Conservation (phyloP, 2,329 filamentous ascomycete species). For the Paramyrothecium roridum region DNA sequence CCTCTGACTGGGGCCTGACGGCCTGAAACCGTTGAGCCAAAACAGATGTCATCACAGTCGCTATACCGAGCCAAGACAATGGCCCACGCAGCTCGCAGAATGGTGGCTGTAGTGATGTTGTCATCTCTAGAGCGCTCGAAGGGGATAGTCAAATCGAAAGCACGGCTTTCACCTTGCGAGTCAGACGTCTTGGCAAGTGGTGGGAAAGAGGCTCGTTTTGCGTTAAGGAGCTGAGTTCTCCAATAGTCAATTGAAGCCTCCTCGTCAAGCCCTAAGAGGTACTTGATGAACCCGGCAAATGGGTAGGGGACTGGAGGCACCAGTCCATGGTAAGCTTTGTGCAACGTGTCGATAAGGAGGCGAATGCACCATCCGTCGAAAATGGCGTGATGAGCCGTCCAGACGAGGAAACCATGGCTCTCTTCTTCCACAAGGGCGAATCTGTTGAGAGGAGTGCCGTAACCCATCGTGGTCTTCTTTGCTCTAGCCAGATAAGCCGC, state of each 20-base stretch:
- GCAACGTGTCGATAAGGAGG: slow-evolving; percentile 17
- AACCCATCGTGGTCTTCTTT: not conserved
- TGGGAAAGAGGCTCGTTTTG: not conserved
- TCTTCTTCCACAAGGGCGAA: not conserved
- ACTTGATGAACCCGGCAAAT: slow-evolving; percentile 39
- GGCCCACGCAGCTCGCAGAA: slow-evolving; percentile 11
- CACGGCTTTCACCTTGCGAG: not conserved
- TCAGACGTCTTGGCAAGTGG: not conserved
- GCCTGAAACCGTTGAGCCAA: slow-evolving; percentile 23
- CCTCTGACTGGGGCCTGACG: slow-evolving; percentile 19
- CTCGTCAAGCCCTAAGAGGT: slow-evolving; percentile 29
- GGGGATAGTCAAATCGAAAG: not conserved
- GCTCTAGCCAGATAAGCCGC: not conserved
- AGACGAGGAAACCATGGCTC: slow-evolving; percentile 6
- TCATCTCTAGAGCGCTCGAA: not conserved
- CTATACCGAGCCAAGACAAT: not conserved
- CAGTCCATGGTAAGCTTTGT: slow-evolving; percentile 4
- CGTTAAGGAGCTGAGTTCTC: slow-evolving; percentile 30
- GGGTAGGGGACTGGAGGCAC: slow-evolving; percentile 5
- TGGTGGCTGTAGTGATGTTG: slow-evolving; percentile 11
- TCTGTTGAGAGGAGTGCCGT: not conserved
- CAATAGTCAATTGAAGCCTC: slow-evolving; percentile 27
- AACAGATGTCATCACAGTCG: slow-evolving; percentile 10
- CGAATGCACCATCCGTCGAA: slow-evolving; percentile 51
- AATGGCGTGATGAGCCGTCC: slow-evolving; percentile 33